Base-by-base conservation (phyloP, 176 grass and related monocot species). In the Melocanna baccifera region DNA sequence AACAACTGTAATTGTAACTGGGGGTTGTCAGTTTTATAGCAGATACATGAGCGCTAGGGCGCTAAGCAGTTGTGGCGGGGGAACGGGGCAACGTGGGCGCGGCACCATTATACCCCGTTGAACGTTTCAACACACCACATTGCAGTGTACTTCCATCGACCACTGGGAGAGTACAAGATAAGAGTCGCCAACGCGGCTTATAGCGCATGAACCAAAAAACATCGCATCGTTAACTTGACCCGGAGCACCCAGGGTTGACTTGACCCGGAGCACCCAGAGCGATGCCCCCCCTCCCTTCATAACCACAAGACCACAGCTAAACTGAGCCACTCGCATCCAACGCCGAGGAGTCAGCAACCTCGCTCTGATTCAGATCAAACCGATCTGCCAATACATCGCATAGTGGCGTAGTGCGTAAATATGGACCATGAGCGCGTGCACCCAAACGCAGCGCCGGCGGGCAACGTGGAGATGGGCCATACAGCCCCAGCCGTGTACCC, bases 211-310 rank as follows among this genome's bases (percentile, higher is more conserved):
- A 62, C 12, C 10, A 85, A 18, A 9, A 2, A 50, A n/a, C 25
- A 79, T 12, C 0, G 58, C 25, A 2, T 12, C 4, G 12, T 58
- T 77, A 73, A 85, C 73, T 86, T 86, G 84, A 86, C 84, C 51
- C 10, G 73, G 47, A 30, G 75, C 51, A 19, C 9, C 13, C 55
- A 26, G 6, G 32, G 32, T 32, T 32, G 32, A 32, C 32, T 32
- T 32, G 32, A 32, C 32, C 32, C 32, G 29, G 2, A 30, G 29
- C 29, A 30, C 29, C 29, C 29, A 11, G 14, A 26, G n/a, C n/a
- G n/a, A n/a, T n/a, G 3, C 48, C 76, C 26, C 71, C 32, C 22
- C 16, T 12, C 73, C 73, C 73, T 62, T 26, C 70, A 9, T 1
- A 12, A 19, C 25, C 45, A 62, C 58, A 18, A 28, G 43, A 19